Percentiles rank a stretch among this genome's conserved stretches.
phyloP scores from a whole-genome alignment of 129 eudicot species.

The Kitagawia praeruptora region DNA sequence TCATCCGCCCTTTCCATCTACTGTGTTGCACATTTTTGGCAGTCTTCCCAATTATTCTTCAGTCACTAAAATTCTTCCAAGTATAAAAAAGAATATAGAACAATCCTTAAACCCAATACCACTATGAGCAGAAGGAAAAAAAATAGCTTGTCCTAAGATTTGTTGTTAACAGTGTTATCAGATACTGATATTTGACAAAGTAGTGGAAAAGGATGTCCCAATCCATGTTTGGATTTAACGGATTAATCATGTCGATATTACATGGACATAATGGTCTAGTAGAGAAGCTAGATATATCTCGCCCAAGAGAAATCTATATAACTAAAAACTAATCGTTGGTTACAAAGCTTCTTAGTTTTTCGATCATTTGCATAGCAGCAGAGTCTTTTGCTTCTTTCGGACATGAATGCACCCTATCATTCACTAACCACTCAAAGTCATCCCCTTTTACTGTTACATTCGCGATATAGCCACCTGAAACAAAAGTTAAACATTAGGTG shows the following conservation, averaged over 20 bases:
- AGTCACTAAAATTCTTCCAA: background rate
- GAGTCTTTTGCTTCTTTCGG: constrained; percentile 40
- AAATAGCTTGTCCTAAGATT: too few species aligned
- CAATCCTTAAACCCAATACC: background rate
- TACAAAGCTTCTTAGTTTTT: constrained; percentile 28
- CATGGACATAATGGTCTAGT: background rate
- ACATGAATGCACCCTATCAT: constrained; percentile 19
- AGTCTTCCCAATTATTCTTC: background rate
- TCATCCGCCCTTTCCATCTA: too few species aligned
- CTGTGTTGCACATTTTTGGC: too few species aligned
- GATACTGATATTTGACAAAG: background rate
- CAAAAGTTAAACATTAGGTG: constrained; percentile 2
- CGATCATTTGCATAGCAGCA: constrained; percentile 36
- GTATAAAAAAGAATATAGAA: too few species aligned
- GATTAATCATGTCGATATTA: background rate
- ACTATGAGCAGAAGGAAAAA: background rate
- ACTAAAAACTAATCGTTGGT: constrained; percentile 1
- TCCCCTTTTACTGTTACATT: constrained; percentile 33
- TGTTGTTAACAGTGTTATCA: background rate
- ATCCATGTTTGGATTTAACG: background rate
- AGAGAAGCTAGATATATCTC: background rate
- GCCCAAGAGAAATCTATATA: background rate
- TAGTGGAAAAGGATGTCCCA: background rate
- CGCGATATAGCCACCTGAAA: constrained; percentile 39
- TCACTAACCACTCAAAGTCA: constrained; percentile 37